Percentiles rank a stretch among this genome's conserved stretches.
Conservation (phyloP, 345 rosid species). For the Cardamine occulta region DNA sequence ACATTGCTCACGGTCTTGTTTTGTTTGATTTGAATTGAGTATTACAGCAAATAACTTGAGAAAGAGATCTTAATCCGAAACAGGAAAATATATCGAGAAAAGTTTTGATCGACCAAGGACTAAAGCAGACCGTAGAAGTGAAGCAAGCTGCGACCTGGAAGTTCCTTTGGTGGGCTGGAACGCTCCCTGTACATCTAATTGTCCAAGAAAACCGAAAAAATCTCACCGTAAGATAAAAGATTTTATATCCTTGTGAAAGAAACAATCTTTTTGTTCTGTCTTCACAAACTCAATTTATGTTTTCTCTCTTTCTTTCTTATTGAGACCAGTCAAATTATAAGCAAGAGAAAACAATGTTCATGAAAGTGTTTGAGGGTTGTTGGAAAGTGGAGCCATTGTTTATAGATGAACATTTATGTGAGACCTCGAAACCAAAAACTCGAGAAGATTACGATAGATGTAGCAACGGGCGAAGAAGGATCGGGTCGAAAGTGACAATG, state of each 20-base stretch:
- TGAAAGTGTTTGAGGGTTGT: conserved; percentile 86
- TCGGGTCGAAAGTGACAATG: conserved; percentile 78
- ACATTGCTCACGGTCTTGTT: background rate
- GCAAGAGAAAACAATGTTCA: conserved; percentile 77
- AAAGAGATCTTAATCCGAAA: conserved; percentile 4
- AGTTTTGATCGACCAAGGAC: conserved; percentile 72
- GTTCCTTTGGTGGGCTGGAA: conserved; percentile 94
- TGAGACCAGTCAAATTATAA: conserved; percentile 73
- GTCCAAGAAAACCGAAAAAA: conserved; percentile 79
- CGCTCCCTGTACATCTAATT: conserved; percentile 71
- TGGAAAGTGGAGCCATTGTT: conserved; percentile 84
- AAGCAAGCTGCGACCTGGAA: conserved; percentile 92
- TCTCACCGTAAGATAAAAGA: conserved; percentile 52
- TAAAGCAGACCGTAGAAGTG: conserved; percentile 69
- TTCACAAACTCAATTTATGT: background rate
- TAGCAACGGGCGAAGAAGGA: conserved; percentile 75
- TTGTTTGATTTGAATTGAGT: background rate
- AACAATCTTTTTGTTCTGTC: background rate
- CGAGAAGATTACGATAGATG: conserved; percentile 68
- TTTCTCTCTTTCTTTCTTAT: background rate
- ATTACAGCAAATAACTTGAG: background rate
- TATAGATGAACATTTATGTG: conserved; percentile 70
- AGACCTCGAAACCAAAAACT: conserved; percentile 56
- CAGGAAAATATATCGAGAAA: conserved; percentile 81
- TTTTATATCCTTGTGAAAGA: background rate